Conservation (phyloP, 768 basidiomycete species). For the Leccinum pellstonianum region DNA sequence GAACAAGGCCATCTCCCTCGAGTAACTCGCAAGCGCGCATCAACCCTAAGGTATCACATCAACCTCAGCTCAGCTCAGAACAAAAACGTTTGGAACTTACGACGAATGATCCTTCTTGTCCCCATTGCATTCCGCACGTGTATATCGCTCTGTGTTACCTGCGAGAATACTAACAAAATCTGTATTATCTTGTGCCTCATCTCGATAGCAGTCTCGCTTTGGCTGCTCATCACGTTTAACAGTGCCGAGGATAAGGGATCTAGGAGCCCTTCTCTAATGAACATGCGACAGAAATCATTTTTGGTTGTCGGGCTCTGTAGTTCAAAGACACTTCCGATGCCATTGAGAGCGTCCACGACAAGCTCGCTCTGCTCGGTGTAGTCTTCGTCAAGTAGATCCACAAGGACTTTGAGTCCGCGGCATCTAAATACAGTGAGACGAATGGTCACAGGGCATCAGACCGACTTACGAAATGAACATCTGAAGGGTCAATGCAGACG, state of each 20-base stretch:
- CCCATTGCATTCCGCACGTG: conserved; percentile 92
- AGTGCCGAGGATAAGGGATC: conserved; percentile 91
- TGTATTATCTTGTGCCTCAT: conserved; percentile 89
- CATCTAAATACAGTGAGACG: conserved; percentile 51
- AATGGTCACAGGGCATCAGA: neutral
- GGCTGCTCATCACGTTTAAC: conserved; percentile 80
- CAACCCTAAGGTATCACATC: conserved; percentile 52
- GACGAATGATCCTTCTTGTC: conserved; percentile 81
- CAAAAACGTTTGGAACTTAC: conserved; percentile 49
- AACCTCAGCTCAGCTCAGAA: conserved; percentile 1
- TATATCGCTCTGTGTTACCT: conserved; percentile 93
- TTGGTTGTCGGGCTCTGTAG: conserved; percentile 95
- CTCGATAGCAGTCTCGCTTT: conserved; percentile 60
- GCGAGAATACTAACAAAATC: conserved; percentile 87
- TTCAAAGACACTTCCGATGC: conserved; percentile 94
- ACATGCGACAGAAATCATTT: conserved; percentile 98
- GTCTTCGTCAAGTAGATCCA: conserved; percentile 95
- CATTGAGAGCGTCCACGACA: conserved; percentile 90
- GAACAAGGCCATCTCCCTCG: conserved; percentile 83
- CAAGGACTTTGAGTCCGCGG: conserved; percentile 90
- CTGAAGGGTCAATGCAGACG: conserved; percentile 90
- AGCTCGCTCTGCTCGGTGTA: conserved; percentile 89
- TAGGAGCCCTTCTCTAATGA: conserved; percentile 91
- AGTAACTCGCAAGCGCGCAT: conserved; percentile 85
- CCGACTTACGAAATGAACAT: conserved; percentile 98